These are phyloP conservation scores for Piper longum DNA, from an alignment of 164 flowering plant species.

Conservation along the genomic window DNA sequence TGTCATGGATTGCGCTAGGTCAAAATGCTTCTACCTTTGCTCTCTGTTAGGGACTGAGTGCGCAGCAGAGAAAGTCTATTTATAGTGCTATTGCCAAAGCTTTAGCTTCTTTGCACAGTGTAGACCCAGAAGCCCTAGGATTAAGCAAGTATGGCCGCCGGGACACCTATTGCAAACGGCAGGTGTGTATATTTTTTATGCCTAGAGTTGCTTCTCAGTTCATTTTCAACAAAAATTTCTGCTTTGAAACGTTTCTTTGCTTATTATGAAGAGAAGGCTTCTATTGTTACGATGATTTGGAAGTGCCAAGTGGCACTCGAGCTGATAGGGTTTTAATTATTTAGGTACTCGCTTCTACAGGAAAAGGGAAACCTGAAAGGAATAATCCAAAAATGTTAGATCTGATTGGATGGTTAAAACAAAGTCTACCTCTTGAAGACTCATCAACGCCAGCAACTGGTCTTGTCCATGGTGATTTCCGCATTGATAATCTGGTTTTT, in stretches of 20 bases:
- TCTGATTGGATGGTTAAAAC: conserved; percentile 54
- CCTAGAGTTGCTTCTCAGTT: background rate
- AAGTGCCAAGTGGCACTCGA: too few species aligned
- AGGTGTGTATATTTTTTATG: conserved; percentile 29
- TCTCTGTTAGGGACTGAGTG: conserved; percentile 49
- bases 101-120: conserved; percentile 66
- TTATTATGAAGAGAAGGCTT: background rate
- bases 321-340: background rate
- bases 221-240: background rate
- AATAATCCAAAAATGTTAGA: conserved; percentile 85
- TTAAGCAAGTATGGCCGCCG: conserved; percentile 60
- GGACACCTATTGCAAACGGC: conserved; percentile 70
- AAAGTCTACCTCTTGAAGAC: conserved; percentile 75
- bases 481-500: conserved; percentile 85
- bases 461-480: conserved; percentile 94
- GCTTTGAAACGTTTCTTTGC: background rate
- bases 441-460: conserved; percentile 54
- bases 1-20: conserved; percentile 1
- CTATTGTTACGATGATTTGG: too few species aligned
- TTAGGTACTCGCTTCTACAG: conserved; percentile 71
- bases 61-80: conserved; percentile 45
- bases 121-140: conserved; percentile 66
- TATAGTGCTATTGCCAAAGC: conserved; percentile 53
- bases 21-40: background rate
- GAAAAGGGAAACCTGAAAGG: conserved; percentile 65